Conservation (phyloP, 2,329 filamentous ascomycete species). For the Aspergillus ochraceus region DNA sequence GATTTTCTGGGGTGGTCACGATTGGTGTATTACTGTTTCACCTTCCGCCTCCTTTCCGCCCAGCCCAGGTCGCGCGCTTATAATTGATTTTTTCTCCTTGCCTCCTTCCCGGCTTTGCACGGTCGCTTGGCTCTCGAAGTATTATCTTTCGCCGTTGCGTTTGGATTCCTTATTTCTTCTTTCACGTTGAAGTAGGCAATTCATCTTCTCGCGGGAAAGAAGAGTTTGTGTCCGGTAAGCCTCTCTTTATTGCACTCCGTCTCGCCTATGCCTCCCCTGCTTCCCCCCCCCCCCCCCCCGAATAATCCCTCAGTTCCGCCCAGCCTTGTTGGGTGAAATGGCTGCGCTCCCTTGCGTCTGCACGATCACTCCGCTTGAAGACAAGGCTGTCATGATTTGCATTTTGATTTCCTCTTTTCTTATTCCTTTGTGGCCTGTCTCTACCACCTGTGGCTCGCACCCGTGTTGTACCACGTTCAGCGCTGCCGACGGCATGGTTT, state of each 20-base stretch:
- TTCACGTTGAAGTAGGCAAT: neutral
- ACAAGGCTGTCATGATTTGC: neutral
- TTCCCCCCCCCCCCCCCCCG: neutral
- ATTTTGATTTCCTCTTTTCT: neutral
- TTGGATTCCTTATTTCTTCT: slow-evolving; percentile 5
- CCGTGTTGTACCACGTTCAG: slow-evolving; percentile 16
- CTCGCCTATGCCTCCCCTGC: neutral
- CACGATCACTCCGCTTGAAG: slow-evolving; percentile 8
- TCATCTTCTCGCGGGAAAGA: neutral
- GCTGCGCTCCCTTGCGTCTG: slow-evolving; percentile 20
- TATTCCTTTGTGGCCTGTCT: slow-evolving; percentile 5
- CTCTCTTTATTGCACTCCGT: neutral
- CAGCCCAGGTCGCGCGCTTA: slow-evolving; percentile 16
- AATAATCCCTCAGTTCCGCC: neutral
- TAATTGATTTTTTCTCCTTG: slow-evolving; percentile 16
- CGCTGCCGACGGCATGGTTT: slow-evolving; percentile 7
- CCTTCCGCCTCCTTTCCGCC: slow-evolving; percentile 21
- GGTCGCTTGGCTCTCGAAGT: slow-evolving; percentile 11
- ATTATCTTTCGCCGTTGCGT: slow-evolving; percentile 13
- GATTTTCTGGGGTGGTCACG: slow-evolving; percentile 4
- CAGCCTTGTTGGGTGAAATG: slow-evolving; percentile 8
- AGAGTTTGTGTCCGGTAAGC: slow-evolving; percentile 1
- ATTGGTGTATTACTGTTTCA: slow-evolving; percentile 16
- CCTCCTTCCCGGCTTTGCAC: slow-evolving; percentile 13
- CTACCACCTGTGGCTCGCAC: slow-evolving; percentile 6